Evolutionary conservation across 2,329 filamentous ascomycete species (phyloP), one percentile per base, ranked within the genome.

Genomic region (Plenodomus lindquistii): DNA sequence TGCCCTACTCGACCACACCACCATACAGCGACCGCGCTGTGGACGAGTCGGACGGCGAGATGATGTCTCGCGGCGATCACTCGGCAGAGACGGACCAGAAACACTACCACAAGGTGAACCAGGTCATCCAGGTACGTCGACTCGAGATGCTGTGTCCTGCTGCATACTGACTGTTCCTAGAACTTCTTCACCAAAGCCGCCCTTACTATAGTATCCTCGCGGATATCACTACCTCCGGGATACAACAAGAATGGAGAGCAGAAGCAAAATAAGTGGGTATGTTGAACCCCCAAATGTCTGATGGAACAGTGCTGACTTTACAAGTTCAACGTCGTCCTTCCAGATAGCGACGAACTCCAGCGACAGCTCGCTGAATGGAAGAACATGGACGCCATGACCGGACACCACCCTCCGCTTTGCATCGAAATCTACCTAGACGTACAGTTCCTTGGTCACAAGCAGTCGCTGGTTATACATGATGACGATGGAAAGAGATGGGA

Each of bases 271-370:
- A 91, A 89, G 84, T 96, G 91, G 90, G 91, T 93, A 81, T 54
- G 86, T 78, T 16, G 15, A 17, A 13, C 11, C 37, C 24, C 36
- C 18, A 3, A 36, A 16, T 16, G 9, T 35, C 7, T 18, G 13
- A 18, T n/a, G 7, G 16, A 37, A 22, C 43, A 18, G 16, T 4
- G 35, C 60, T 68, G 37, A 63, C 52, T 15, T 2, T 6, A 7
- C 0, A 65, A 97, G 94, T 99, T 97, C 75, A 95, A 96, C 77
- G 85, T 97, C 60, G 88, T 96, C 59, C 87, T 96, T 37, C 89
- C 96, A 62, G 94, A 99, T 63, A 93, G 93, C 55, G 90, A 96
- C 66, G 85, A 89, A 52, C 91, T 96, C 66, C 81, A 83, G 63
- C 87, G 95, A 57, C 88, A 94, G 57, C 81, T 97, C 54, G 81